Base-by-base conservation (phyloP, 2,329 filamentous ascomycete species). In the Ophiostoma himal-ulmi region DNA sequence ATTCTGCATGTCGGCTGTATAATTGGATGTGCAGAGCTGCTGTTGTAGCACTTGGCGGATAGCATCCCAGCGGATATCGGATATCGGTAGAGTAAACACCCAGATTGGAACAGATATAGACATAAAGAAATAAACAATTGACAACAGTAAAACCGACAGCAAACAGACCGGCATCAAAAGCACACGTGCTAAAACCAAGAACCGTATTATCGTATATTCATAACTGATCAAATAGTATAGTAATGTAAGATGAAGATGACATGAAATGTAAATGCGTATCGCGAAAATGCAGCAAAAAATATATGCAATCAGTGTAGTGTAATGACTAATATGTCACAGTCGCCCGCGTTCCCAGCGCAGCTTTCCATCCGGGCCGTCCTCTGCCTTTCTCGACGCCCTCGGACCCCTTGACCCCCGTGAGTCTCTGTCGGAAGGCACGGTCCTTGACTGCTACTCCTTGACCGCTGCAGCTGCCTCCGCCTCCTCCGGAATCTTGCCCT, bases 401-500 rank as follows among this genome's bases (percentile, higher is more conserved):
- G 30, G 4, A 34, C 7, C 20, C 13, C 11, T 26, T 26, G 26
- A 62, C 30, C 30, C 30, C 30, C 30, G 30, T 3, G 30, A 30
- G 30, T 30, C 30, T 30, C 30, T 30, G 2, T 30, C 30, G 26
- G 34, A 13, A 62, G 57, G 30, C 8, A 1, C 36, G 34, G 34
- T 26, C 52, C 13, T 57, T 65, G 34, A n/a, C 34, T 36, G 60
- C 60, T 65, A 65, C 60, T 37, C 36, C 57, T 64, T 64, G 36
- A 37, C 65, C n/a, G 65, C 39, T 57, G 52, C 52, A 26, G 36
- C 62, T 17, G 62, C 22, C 36, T 60, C 62, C 1, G 13, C 62
- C 70, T 64, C 69, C 68, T 54, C 60, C 41, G 84, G 85, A 62
- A 87, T 80, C 36, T 81, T 82, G 0, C 85, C 85, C 75, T 86